A percentile compares a stretch with the other conserved stretches of the same genome.
Evolutionary conservation across 225 moss, liverwort and hornwort genomes (phyloP).

Genomic region (Sphagnum contortum): DNA sequence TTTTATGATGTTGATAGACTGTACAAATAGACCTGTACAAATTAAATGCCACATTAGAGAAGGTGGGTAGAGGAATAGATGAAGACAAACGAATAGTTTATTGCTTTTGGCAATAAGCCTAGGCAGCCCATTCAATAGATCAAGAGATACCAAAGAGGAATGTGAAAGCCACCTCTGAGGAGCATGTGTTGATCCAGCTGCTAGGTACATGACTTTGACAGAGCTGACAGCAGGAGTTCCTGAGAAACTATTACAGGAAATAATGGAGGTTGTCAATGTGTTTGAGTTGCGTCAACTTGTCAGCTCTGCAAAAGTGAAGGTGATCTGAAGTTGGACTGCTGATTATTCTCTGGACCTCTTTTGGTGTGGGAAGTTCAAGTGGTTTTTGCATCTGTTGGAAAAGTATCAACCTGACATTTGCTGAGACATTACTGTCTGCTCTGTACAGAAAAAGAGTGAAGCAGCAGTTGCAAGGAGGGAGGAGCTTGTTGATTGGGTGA

Average conservation of each 20-base stretch:
- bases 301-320: constrained; percentile 58
- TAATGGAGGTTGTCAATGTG: constrained; percentile 56
- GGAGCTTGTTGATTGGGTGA: constrained; percentile 56
- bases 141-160: too few relatives aligned
- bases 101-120: too few relatives aligned
- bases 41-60: too few relatives aligned
- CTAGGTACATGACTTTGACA: constrained; percentile 56
- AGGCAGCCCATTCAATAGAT: too few relatives aligned
- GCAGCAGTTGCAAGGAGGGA: constrained; percentile 63
- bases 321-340: constrained; percentile 6
- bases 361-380: constrained; percentile 1
- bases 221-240: constrained; percentile 32
- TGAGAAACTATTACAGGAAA: constrained; percentile 43
- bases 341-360: neutral
- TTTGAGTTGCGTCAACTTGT: constrained; percentile 66
- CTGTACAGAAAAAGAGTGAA: constrained; percentile 75
- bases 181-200: constrained; percentile 24
- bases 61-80: too few relatives aligned
- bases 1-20: neutral
- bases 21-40: too few relatives aligned
- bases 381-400: neutral
- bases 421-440: neutral
- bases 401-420: neutral
- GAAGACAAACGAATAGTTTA: too few relatives aligned
- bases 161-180: too few relatives aligned